Conservation (phyloP, 169 alveolate species). For the Blepharisma undulans region DNA sequence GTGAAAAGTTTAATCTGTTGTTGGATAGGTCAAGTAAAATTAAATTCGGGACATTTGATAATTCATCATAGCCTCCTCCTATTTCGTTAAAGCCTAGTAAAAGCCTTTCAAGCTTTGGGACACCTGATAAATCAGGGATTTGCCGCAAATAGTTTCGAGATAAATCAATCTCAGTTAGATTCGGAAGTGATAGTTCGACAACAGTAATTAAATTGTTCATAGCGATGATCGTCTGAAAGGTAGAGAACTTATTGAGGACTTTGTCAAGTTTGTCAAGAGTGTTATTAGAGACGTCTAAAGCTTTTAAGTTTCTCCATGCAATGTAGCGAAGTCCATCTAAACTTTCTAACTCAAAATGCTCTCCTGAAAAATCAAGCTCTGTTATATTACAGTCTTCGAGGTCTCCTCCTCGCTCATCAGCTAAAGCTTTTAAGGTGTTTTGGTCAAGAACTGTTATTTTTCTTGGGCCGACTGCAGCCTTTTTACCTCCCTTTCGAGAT, state of each 20-base stretch:
- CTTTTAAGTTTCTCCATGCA: conserved; percentile 26
- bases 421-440: not conserved
- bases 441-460: conserved; percentile 13
- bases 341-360: conserved; percentile 25
- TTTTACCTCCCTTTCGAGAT: not conserved
- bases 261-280: not conserved
- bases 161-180: conserved; percentile 30
- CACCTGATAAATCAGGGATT: conserved; percentile 14
- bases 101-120: conserved; percentile 19
- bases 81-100: conserved; percentile 27
- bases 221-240: conserved; percentile 10
- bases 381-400: conserved; percentile 14
- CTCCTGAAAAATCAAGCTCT: conserved; percentile 27
- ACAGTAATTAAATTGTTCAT: conserved; percentile 11
- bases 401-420: conserved; percentile 7
- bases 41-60: not conserved
- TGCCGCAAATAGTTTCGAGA: not conserved
- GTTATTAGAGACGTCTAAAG: conserved; percentile 10
- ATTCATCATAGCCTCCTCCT: not conserved
- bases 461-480: not conserved
- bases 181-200: conserved; percentile 20
- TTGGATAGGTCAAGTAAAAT: conserved; percentile 1
- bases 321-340: conserved; percentile 15
- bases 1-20: not conserved
- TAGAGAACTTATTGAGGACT: conserved; percentile 23